These are phyloP conservation scores for Coprinopsis marcescibilis DNA, from an alignment of 768 basidiomycete genomes.

Conservation along the genomic window DNA sequence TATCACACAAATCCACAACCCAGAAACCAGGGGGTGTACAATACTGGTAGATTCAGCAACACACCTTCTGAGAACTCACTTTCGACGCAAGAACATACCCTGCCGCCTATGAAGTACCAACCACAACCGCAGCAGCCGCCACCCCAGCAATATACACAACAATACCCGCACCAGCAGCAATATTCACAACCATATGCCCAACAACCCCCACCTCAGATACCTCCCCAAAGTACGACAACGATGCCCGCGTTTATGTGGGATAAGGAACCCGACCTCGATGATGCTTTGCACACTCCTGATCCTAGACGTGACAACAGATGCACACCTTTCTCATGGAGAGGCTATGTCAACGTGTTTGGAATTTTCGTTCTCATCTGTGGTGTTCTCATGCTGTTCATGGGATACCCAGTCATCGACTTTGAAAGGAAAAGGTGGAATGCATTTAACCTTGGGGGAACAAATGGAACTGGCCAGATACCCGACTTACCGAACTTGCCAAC, in stretches of 20 bases:
- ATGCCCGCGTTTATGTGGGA: slow-evolving; percentile 76
- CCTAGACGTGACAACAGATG: slow-evolving; percentile 62
- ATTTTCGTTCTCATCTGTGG: slow-evolving; percentile 62
- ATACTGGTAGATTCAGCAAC: slow-evolving; percentile 49
- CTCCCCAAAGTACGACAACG: slow-evolving; percentile 42
- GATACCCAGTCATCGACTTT: slow-evolving; percentile 74
- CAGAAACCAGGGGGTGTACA: slow-evolving; percentile 41
- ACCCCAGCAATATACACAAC: slow-evolving; percentile 21
- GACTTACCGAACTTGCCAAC: slow-evolving; percentile 53
- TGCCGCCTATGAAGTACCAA: slow-evolving; percentile 3
- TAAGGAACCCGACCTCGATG: slow-evolving; percentile 84
- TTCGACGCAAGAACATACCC: slow-evolving; percentile 16
- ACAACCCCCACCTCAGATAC: too few relatives aligned
- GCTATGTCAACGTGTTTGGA: slow-evolving; percentile 70
- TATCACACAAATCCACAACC: slow-evolving; percentile 46
- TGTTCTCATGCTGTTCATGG: slow-evolving; percentile 77
- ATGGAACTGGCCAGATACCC: slow-evolving; percentile 81
- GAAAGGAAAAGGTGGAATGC: slow-evolving; percentile 36
- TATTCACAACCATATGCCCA: slow-evolving; percentile 23
- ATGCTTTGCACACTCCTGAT: slow-evolving; percentile 85
- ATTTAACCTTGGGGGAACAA: slow-evolving; percentile 82
- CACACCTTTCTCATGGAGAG: slow-evolving; percentile 73
- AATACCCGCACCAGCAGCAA: slow-evolving; percentile 16
- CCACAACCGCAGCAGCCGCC: slow-evolving; percentile 25
- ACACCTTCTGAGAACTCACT: slow-evolving; percentile 37